Conservation (phyloP, 2,329 filamentous ascomycete species). For the Fusarium penzigii region DNA sequence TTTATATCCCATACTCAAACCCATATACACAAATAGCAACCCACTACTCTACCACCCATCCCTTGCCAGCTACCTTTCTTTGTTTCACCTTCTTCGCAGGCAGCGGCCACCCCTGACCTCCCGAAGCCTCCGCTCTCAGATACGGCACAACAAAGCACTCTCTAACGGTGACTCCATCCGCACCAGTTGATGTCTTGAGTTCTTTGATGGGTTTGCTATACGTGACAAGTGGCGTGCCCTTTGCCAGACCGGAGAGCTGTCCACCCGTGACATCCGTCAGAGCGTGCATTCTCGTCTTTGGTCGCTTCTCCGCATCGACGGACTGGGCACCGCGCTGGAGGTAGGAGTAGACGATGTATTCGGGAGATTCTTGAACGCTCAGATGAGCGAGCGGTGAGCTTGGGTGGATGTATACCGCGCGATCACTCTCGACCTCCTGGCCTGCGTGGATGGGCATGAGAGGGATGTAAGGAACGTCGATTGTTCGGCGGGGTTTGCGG, state of each 20-base stretch:
- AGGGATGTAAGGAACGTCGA: conserved; percentile 89
- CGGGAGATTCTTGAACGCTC: conserved; percentile 72
- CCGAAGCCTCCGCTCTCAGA: conserved; percentile 66
- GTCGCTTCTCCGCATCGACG: conserved; percentile 52
- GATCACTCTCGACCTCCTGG: conserved; percentile 50
- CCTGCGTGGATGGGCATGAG: conserved; percentile 66
- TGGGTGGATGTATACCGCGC: conserved; percentile 84
- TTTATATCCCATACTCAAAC: conserved; percentile 2
- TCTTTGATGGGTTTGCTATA: conserved; percentile 94
- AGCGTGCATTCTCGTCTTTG: conserved; percentile 84
- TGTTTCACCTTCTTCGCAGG: conserved; percentile 84
- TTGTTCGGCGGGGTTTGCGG: conserved; percentile 77
- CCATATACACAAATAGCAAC: background rate
- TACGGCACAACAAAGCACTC: conserved; percentile 85
- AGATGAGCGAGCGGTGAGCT: conserved; percentile 75
- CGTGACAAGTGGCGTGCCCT: conserved; percentile 79
- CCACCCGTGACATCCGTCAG: conserved; percentile 76
- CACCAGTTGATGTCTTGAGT: conserved; percentile 50
- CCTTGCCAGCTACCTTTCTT: conserved; percentile 68
- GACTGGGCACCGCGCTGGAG: conserved; percentile 68
- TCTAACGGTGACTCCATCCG: conserved; percentile 47
- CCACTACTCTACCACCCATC: conserved; percentile 69
- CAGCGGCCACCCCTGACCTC: conserved; percentile 78
- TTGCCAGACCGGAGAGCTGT: conserved; percentile 76
- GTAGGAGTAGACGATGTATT: conserved; percentile 85